Percentiles rank a stretch among this genome's conserved stretches.
These are phyloP conservation scores for Tolypocladium paradoxum DNA, from an alignment of 2,329 filamentous ascomycete species.

Conservation along the genomic window DNA sequence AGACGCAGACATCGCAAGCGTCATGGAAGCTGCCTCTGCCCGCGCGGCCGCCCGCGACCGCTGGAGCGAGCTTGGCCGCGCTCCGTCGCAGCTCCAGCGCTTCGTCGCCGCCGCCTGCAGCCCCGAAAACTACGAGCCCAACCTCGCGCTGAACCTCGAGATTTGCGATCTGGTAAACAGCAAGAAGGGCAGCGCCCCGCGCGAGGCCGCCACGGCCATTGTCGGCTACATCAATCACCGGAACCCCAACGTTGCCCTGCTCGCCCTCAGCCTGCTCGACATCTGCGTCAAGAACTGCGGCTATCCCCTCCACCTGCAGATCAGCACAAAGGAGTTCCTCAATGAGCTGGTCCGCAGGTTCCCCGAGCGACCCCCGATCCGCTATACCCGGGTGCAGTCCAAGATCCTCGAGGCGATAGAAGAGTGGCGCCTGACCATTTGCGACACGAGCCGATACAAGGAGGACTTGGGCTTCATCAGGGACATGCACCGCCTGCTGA, in stretches of 20 bases:
- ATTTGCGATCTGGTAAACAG: constrained; percentile 93
- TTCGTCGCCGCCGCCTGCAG: constrained; percentile 96
- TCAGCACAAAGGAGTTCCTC: constrained; percentile 96
- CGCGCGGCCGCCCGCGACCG: constrained; percentile 92
- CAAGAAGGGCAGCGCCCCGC: constrained; percentile 91
- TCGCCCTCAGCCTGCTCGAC: constrained; percentile 86
- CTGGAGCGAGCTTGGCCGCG: constrained; percentile 71
- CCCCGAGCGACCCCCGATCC: constrained; percentile 81
- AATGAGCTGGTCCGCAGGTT: constrained; percentile 96
- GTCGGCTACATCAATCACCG: constrained; percentile 93
- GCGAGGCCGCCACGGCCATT: constrained; percentile 87
- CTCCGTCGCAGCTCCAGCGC: constrained; percentile 80
- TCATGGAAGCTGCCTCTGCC: constrained; percentile 89
- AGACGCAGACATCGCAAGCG: neutral
- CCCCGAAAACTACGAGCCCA: constrained; percentile 95
- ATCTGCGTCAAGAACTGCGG: constrained; percentile 99
- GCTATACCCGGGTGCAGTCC: constrained; percentile 75
- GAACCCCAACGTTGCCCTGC: constrained; percentile 86
- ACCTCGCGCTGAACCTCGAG: constrained; percentile 91
- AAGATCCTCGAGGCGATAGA: constrained; percentile 94
- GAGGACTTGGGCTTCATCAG: constrained; percentile 92
- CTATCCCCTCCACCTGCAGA: constrained; percentile 96
- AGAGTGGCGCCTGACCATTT: constrained; percentile 97
- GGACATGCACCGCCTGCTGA: constrained; percentile 92
- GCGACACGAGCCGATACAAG: constrained; percentile 94